phyloP scores from a whole-genome alignment of 495 filamentous ascomycete species.

The Hypomontagnella monticulosa region DNA sequence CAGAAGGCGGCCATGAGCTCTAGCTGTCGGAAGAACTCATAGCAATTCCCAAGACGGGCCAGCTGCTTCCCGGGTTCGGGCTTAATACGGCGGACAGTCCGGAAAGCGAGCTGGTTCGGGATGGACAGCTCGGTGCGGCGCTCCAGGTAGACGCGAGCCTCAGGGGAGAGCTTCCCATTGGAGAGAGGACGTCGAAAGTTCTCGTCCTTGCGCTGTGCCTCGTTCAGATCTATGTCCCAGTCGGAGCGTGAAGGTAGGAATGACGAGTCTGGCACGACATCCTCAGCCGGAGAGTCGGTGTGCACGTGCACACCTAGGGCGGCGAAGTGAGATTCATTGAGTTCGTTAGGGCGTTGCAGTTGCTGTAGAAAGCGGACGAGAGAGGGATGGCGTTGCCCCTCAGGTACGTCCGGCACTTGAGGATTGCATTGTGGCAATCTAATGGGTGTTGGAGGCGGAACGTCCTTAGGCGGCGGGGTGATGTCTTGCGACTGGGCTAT shows the following conservation, averaged over 20 bases:
- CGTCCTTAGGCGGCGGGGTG: conserved; percentile 53
- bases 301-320: conserved; percentile 62
- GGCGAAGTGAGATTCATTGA: conserved; percentile 55
- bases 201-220: conserved; percentile 53
- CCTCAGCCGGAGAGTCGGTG: conserved; percentile 51
- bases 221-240: conserved; percentile 59
- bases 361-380: conserved; percentile 56
- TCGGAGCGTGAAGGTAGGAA: conserved; percentile 57
- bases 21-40: conserved; percentile 66
- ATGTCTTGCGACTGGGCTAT: conserved; percentile 42
- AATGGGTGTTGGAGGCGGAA: conserved; percentile 64
- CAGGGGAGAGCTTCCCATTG: conserved; percentile 59
- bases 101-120: conserved; percentile 60
- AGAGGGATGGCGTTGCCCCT: conserved; percentile 30
- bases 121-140: conserved; percentile 61
- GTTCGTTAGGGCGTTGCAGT: conserved; percentile 58
- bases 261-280: conserved; percentile 58
- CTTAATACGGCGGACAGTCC: conserved; percentile 61
- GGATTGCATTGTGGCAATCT: conserved; percentile 59
- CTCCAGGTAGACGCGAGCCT: conserved; percentile 61
- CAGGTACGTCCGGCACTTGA: conserved; percentile 33
- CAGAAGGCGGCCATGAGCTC: conserved; percentile 62
- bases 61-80: conserved; percentile 57
- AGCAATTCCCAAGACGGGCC: conserved; percentile 63
- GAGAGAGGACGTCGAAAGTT: conserved; percentile 54